Base-by-base conservation (phyloP, 1,284 basidiomycete genomes). In the Papiliotrema fonsecae region DNA sequence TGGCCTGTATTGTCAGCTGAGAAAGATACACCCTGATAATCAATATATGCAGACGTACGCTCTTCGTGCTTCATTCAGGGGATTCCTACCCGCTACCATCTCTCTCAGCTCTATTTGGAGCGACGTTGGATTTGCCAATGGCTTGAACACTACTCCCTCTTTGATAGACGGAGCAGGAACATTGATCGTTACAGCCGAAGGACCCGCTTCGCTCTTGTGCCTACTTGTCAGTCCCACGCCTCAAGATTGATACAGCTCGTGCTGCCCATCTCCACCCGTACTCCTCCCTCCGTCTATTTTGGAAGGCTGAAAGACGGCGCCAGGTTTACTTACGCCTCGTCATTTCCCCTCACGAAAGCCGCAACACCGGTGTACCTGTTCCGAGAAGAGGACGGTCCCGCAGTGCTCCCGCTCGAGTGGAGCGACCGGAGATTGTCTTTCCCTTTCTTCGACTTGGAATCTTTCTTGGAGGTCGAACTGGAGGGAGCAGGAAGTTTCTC, bases 41-140 rank as follows among this genome's bases (percentile, higher is more conserved):
- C 22, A n/a, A 2, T 4, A 16, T 16, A 4, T n/a, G 25, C 6
- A 21, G 9, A 61, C 68, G 60, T 51, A 67, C 69, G 63, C 66
- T 54, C 57, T 61, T 54, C 63, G 65, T 16, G 60, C 50, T 39
- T 69, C 69, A 27, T 58, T 66, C 37, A 69, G 41, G n/a, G 56
- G 51, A 10, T 30, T 49, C 27, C 56, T 47, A 3, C 71, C 71
- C 25, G 64, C 52, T 1, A 72, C 67, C 66, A 73, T 67, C 38
- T 56, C 47, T 25, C 71, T 57, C 47, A 73, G 48, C 52, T 72
- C 71, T 19, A 59, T 51, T 16, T 71, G 46, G 31, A 66, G 43
- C 7, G 61, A 52, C 21, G 54, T 56, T 9, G 64, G 62, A 1
- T 50, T 45, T 4, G 66, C 64, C 0, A 57, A 22, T 25, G 60